phyloP scores from a whole-genome alignment of 306 rosid species.

The Vigna angularis region DNA sequence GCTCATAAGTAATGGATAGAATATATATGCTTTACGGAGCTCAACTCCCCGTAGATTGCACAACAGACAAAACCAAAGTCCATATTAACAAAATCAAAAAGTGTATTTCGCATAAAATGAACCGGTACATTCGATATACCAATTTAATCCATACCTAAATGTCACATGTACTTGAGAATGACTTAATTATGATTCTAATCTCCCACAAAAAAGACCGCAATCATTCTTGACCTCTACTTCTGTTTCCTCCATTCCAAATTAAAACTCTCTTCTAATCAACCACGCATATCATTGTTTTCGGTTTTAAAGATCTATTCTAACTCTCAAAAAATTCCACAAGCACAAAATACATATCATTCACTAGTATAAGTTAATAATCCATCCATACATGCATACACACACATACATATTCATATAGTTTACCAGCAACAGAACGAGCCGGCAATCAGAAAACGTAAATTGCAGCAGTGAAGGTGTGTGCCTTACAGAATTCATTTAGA shows the following conservation, averaged over 20 bases:
- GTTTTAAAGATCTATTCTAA: background rate
- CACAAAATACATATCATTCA: background rate
- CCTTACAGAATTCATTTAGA: background rate
- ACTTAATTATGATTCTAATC: background rate
- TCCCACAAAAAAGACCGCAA: background rate
- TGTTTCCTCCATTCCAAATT: background rate
- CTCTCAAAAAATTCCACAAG: background rate
- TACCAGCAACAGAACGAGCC: background rate
- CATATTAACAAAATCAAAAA: conserved; percentile 4
- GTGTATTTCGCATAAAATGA: conserved; percentile 2
- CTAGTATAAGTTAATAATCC: background rate
- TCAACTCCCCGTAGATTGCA: conserved; percentile 3
- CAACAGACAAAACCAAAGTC: conserved; percentile 16
- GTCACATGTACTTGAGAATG: background rate
- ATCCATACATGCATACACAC: background rate
- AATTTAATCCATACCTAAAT: background rate
- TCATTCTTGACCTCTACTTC: background rate
- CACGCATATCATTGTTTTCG: background rate
- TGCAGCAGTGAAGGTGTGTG: background rate
- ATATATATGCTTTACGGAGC: background rate
- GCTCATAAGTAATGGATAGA: background rate
- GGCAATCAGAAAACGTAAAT: background rate
- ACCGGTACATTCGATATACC: conserved; percentile 1
- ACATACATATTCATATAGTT: background rate
- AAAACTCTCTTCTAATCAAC: conserved; percentile 6